phyloP scores from a whole-genome alignment of 352 stramenopile species.

The Plasmopara halstedii region DNA sequence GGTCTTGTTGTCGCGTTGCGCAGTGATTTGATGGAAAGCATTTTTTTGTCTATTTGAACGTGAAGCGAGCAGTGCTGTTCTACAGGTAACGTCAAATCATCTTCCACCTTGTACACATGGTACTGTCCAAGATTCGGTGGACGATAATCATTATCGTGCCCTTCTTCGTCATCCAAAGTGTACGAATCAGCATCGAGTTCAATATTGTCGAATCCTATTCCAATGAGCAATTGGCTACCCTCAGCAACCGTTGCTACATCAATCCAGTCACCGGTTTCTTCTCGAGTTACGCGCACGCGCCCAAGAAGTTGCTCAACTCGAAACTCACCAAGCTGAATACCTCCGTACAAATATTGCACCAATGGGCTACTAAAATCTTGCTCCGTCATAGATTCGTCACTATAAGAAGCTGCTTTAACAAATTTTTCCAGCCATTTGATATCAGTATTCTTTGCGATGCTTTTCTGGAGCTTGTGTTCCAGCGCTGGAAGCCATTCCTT shows the following conservation, averaged over 20 bases:
- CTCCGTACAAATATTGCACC: slow-evolving; percentile 45
- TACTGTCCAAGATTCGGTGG: slow-evolving; percentile 31
- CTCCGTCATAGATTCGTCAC: slow-evolving; percentile 1
- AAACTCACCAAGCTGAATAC: slow-evolving; percentile 49
- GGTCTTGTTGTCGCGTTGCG: slow-evolving; percentile 12
- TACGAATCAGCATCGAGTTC: slow-evolving; percentile 19
- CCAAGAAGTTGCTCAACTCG: slow-evolving; percentile 52
- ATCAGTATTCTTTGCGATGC: slow-evolving; percentile 9
- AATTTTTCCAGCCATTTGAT: slow-evolving; percentile 25
- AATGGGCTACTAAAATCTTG: slow-evolving; percentile 9
- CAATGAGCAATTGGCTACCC: slow-evolving; percentile 33
- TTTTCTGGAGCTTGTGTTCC: slow-evolving; percentile 36
- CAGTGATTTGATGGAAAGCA: slow-evolving; percentile 1
- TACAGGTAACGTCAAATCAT: slow-evolving; percentile 17
- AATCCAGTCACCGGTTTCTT: slow-evolving; percentile 64
- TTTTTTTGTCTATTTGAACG: slow-evolving; percentile 20
- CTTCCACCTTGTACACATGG: slow-evolving; percentile 36
- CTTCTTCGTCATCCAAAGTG: slow-evolving; percentile 13
- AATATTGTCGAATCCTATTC: slow-evolving; percentile 18
- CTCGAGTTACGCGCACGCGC: slow-evolving; percentile 47
- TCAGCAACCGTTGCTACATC: slow-evolving; percentile 48
- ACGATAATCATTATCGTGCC: slow-evolving; percentile 21
- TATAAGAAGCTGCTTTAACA: slow-evolving; percentile 5
- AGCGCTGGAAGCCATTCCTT: slow-evolving; percentile 44
- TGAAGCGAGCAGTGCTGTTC: slow-evolving; percentile 31